A percentile compares a stretch with the other conserved stretches of the same genome.
These are phyloP conservation scores for Mortierella sp. DNA, from an alignment of 371 early-diverging fungal species.

Conservation along the genomic window DNA sequence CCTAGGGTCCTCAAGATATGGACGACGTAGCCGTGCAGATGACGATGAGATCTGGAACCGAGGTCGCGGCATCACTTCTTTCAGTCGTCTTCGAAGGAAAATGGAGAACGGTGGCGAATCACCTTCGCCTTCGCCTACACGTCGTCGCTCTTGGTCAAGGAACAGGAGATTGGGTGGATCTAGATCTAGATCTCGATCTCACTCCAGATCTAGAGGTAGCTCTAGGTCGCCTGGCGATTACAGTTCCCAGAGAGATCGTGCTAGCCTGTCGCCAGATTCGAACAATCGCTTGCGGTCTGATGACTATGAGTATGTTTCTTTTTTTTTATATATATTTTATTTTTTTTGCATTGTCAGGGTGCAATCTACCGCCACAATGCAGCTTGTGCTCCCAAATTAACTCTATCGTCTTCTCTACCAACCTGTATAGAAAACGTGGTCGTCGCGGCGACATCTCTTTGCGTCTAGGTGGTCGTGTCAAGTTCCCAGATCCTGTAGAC, in stretches of 20 bases:
- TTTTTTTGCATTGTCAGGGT: background rate
- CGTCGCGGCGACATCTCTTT: slow-evolving; percentile 51
- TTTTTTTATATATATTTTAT: background rate
- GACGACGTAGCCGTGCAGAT: slow-evolving; percentile 48
- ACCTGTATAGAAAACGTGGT: slow-evolving; percentile 35
- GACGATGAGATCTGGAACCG: slow-evolving; percentile 51
- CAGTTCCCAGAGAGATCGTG: slow-evolving; percentile 19
- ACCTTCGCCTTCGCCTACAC: slow-evolving; percentile 32
- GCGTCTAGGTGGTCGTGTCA: slow-evolving; percentile 43
- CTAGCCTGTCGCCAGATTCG: slow-evolving; percentile 40
- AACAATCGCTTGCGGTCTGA: slow-evolving; percentile 20
- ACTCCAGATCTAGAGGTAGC: slow-evolving; percentile 14
- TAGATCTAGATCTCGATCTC: slow-evolving; percentile 29
- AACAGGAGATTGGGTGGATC: slow-evolving; percentile 33
- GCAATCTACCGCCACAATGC: no score
- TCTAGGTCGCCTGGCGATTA: slow-evolving; percentile 24
- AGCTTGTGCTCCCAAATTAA: background rate
- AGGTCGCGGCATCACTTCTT: slow-evolving; percentile 38
- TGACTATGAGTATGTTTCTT: slow-evolving; percentile 30
- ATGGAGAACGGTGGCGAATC: slow-evolving; percentile 32
- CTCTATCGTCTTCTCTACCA: background rate
- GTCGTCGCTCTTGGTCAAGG: slow-evolving; percentile 46
- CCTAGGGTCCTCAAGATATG: slow-evolving; percentile 30
- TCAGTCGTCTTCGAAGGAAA: slow-evolving; percentile 39
- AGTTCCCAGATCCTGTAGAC: slow-evolving; percentile 7